A percentile compares a stretch with the other conserved stretches of the same genome.
Evolutionary conservation across 495 filamentous ascomycete genomes (phyloP).

Genomic region (Penicillium macrosclerotiorum): DNA sequence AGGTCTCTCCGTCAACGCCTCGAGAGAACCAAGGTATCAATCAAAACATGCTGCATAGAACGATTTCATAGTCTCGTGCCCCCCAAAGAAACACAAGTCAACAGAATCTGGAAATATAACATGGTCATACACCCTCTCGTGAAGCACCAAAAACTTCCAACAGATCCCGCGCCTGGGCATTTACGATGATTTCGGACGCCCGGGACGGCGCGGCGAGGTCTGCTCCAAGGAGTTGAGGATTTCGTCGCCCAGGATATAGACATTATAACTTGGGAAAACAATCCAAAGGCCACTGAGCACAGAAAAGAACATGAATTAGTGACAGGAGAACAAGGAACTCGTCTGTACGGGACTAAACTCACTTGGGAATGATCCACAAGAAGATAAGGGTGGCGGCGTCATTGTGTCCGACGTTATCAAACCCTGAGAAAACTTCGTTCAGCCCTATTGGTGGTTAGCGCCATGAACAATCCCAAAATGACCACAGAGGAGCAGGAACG

Average conservation of each 20-base stretch:
- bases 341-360: conserved; percentile 30
- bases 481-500: conserved; percentile 34
- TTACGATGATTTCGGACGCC: conserved; percentile 36
- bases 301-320: background rate
- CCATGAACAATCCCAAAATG: background rate
- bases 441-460: conserved; percentile 51
- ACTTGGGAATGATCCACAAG: conserved; percentile 82
- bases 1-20: no score
- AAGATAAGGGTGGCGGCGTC: conserved; percentile 52
- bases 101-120: no score
- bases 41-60: no score
- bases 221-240: conserved; percentile 65
- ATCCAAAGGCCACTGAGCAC: conserved; percentile 71
- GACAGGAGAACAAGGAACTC: background rate
- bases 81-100: no score
- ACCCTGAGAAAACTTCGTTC: conserved; percentile 75
- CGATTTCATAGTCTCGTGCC: no score
- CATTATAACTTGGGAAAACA: conserved; percentile 67
- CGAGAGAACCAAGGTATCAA: no score
- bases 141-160: no score
- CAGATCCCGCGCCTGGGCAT: background rate
- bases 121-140: no score
- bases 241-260: conserved; percentile 66
- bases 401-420: conserved; percentile 79
- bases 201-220: conserved; percentile 34